Evolutionary conservation across 495 filamentous ascomycete species (phyloP).

Genomic region (Monascus purpureus): DNA sequence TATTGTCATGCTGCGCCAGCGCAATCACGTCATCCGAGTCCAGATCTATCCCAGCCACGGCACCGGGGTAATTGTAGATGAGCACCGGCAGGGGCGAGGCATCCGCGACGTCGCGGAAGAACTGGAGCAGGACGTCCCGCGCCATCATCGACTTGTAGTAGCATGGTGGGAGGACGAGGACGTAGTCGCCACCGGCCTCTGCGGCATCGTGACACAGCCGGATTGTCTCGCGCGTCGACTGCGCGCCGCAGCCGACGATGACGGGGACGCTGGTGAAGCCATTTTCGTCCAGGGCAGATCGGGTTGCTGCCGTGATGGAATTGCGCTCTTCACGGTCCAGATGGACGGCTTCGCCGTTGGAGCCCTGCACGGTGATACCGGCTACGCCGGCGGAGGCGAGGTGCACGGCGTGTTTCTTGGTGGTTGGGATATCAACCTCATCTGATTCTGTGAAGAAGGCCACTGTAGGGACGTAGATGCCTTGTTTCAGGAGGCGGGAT

Average conservation of each 20-base stretch:
- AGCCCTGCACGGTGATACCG: slow-evolving; percentile 75
- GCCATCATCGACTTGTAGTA: slow-evolving; percentile 63
- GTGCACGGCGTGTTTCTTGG: slow-evolving; percentile 62
- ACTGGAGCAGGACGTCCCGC: slow-evolving; percentile 45
- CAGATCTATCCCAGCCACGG: slow-evolving; percentile 68
- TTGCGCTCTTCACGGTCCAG: slow-evolving; percentile 57
- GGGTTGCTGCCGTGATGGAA: slow-evolving; percentile 57
- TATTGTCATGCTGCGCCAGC: slow-evolving; percentile 68
- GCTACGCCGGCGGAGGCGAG: slow-evolving; percentile 70
- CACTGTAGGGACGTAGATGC: slow-evolving; percentile 57
- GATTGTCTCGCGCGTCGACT: slow-evolving; percentile 78
- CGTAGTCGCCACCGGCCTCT: slow-evolving; percentile 67
- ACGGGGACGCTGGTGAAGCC: slow-evolving; percentile 57
- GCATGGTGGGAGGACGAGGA: slow-evolving; percentile 68
- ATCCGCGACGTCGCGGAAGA: slow-evolving; percentile 66
- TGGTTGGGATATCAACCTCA: slow-evolving; percentile 52
- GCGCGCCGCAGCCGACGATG: slow-evolving; percentile 72
- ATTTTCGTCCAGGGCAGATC: slow-evolving; percentile 55
- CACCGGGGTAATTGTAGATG: slow-evolving; percentile 90
- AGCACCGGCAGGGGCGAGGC: slow-evolving; percentile 75
- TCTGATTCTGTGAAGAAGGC: slow-evolving; percentile 52
- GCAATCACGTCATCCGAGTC: slow-evolving; percentile 64
- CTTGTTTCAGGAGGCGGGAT: slow-evolving; percentile 24
- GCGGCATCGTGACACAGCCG: slow-evolving; percentile 64
- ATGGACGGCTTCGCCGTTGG: slow-evolving; percentile 82